These are phyloP conservation scores for Ormosia emarginata DNA, from an alignment of 306 rosid genomes.

Conservation along the genomic window DNA sequence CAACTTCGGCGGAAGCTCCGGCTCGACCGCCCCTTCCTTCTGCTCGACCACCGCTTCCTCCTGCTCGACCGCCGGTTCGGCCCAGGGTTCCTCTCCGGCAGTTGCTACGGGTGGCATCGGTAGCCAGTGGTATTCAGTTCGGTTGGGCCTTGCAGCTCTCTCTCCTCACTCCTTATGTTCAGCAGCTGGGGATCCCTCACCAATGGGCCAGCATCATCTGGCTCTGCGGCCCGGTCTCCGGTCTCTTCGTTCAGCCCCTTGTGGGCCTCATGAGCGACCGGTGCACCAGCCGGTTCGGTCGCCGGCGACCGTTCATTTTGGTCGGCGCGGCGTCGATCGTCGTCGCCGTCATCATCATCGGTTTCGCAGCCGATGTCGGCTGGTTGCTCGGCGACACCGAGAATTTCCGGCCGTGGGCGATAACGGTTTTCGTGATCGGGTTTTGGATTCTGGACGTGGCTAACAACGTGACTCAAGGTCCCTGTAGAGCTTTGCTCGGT, in stretches of 20 bases:
- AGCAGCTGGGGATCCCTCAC: conserved; percentile 93
- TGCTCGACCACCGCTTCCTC: conserved; percentile 32
- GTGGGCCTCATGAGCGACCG: conserved; percentile 80
- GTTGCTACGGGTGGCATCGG: conserved; percentile 72
- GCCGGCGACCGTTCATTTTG: conserved; percentile 82
- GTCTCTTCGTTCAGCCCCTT: conserved; percentile 80
- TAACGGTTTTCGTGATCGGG: conserved; percentile 59
- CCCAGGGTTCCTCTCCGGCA: conserved; percentile 46
- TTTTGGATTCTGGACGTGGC: conserved; percentile 89
- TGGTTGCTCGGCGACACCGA: conserved; percentile 64
- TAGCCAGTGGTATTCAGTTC: conserved; percentile 87
- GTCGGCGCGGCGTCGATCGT: conserved; percentile 56
- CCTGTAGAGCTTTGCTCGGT: conserved; percentile 83
- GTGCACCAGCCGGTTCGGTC: conserved; percentile 70
- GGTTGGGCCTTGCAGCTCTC: conserved; percentile 99
- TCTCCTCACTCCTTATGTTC: conserved; percentile 82
- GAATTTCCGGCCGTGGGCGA: conserved; percentile 55
- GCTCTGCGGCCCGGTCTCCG: conserved; percentile 91
- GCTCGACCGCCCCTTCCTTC: conserved; percentile 7
- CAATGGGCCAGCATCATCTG: conserved; percentile 92
- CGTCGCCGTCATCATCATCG: conserved; percentile 63
- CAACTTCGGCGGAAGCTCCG: conserved; percentile 27
- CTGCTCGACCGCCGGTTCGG: conserved; percentile 23
- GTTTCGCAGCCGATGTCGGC: conserved; percentile 79
- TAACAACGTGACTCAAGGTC: conserved; percentile 82